These are phyloP conservation scores for Aureobasidium sp. DNA, from an alignment of 2,329 filamentous ascomycete species.

Conservation along the genomic window DNA sequence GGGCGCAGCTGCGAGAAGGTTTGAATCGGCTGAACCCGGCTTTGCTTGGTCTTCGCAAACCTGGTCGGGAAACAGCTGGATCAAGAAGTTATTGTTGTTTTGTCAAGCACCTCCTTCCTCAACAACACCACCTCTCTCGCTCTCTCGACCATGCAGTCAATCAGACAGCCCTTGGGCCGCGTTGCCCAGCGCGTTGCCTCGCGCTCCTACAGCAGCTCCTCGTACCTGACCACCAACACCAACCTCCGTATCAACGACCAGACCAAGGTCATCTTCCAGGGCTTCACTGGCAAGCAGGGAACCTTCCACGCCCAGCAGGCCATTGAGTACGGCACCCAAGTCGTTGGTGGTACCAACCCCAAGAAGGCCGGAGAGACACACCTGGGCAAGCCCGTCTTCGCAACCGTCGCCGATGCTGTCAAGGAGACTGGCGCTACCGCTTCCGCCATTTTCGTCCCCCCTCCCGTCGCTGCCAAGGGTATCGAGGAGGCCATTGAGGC, in stretches of 20 bases:
- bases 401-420: constrained; percentile 77
- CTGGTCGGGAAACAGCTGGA: constrained; percentile 6
- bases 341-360: constrained; percentile 96
- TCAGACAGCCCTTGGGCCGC: constrained; percentile 64
- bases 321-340: constrained; percentile 97
- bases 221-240: constrained; percentile 32
- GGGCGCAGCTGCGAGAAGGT: background rate
- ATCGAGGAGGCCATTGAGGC: constrained; percentile 94
- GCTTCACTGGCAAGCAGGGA: constrained; percentile 67
- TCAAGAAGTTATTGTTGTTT: constrained; percentile 8
- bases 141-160: constrained; percentile 60
- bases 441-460: constrained; percentile 95
- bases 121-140: constrained; percentile 11
- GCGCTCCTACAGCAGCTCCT: constrained; percentile 66
- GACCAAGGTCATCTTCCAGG: constrained; percentile 94
- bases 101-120: background rate
- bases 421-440: constrained; percentile 86
- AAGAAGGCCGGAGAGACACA: constrained; percentile 94
- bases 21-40: background rate
- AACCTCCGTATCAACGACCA: constrained; percentile 91
- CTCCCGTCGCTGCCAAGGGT: constrained; percentile 82
- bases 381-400: constrained; percentile 88
- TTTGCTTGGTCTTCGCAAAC: constrained; percentile 6
- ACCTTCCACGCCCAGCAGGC: constrained; percentile 98
- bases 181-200: constrained; percentile 56